A percentile compares a stretch with the other conserved stretches of the same genome.
phyloP scores from a whole-genome alignment of 2,329 filamentous ascomycete genomes.

The Xylaria sp. region DNA sequence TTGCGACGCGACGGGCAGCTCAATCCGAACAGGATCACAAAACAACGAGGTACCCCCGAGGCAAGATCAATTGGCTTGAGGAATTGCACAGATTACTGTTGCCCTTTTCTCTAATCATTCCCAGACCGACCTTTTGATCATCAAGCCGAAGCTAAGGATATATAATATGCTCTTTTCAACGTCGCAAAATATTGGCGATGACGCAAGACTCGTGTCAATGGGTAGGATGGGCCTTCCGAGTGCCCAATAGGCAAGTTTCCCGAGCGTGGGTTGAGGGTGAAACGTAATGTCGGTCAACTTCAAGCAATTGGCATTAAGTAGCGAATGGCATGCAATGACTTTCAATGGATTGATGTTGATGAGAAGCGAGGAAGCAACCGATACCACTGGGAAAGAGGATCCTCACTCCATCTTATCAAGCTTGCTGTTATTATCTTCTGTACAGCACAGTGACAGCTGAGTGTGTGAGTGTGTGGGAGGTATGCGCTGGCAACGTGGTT shows the following conservation, averaged over 20 bases:
- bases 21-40: constrained; percentile 11
- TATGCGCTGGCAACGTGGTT: constrained; percentile 51
- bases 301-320: constrained; percentile 21
- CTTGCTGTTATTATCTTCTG: constrained; percentile 15
- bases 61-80: background rate
- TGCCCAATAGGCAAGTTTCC: constrained; percentile 32
- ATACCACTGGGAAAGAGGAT: constrained; percentile 22
- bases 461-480: constrained; percentile 38
- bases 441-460: constrained; percentile 38
- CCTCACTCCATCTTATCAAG: constrained; percentile 27
- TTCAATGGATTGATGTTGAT: constrained; percentile 19
- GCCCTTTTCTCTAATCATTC: background rate
- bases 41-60: background rate
- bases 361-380: constrained; percentile 24
- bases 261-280: constrained; percentile 27
- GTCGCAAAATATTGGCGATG: constrained; percentile 7
- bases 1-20: constrained; percentile 8
- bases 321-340: constrained; percentile 16
- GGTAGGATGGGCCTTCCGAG: background rate
- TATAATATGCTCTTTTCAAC: constrained; percentile 10
- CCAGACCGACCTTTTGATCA: background rate
- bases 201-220: constrained; percentile 17
- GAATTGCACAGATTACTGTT: background rate
- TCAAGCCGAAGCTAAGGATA: background rate
- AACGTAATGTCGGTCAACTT: constrained; percentile 15